A percentile compares a stretch with the other conserved stretches of the same genome.
phyloP scores from a whole-genome alignment of 2,329 filamentous ascomycete species.

The Scytalidium lignicola region DNA sequence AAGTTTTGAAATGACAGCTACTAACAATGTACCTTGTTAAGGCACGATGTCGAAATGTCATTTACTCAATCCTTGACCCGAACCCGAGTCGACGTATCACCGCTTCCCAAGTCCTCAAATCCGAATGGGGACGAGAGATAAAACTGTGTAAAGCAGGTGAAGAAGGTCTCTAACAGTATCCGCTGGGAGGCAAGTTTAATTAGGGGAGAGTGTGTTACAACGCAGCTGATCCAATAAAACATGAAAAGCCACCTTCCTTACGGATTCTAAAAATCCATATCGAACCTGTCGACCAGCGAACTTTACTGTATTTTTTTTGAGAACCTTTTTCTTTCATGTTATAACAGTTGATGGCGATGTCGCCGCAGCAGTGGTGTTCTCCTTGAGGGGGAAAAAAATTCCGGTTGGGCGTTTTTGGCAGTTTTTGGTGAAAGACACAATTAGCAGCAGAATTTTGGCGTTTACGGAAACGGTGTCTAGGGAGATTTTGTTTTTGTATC shows the following conservation, averaged over 20 bases:
- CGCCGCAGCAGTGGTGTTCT: too few relatives aligned
- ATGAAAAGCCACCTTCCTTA: too few relatives aligned
- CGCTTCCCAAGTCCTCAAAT: conserved; percentile 93
- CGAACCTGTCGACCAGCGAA: too few relatives aligned
- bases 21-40: conserved; percentile 35
- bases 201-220: neutral
- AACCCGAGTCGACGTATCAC: conserved; percentile 90
- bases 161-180: conserved; percentile 71
- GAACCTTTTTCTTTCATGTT: too few relatives aligned
- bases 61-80: conserved; percentile 96
- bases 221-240: neutral
- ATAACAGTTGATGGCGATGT: too few relatives aligned
- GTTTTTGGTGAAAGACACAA: too few relatives aligned
- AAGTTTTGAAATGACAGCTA: neutral
- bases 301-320: too few relatives aligned
- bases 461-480: neutral
- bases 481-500: neutral
- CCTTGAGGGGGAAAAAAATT: too few relatives aligned
- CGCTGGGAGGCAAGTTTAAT: neutral
- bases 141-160: conserved; percentile 95
- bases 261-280: too few relatives aligned
- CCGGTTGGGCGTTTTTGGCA: too few relatives aligned
- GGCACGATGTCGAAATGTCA: conserved; percentile 97
- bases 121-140: conserved; percentile 97
- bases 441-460: neutral